These are phyloP conservation scores for Penicillium verrucosum DNA, from an alignment of 2,329 filamentous ascomycete species.

Conservation along the genomic window DNA sequence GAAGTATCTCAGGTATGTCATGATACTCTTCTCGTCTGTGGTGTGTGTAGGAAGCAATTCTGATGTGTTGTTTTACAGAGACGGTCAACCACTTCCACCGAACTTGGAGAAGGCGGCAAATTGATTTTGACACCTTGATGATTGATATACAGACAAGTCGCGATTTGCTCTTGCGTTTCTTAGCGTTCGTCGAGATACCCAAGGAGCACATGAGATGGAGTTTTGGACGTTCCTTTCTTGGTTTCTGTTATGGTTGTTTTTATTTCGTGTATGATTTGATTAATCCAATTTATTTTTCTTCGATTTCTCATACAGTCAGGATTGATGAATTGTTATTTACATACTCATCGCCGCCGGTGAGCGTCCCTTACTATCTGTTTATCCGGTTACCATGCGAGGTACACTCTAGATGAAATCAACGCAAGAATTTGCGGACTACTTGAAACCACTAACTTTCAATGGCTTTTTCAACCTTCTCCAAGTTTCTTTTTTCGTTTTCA, in stretches of 20 bases:
- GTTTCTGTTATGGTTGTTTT: not conserved
- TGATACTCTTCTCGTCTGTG: not conserved
- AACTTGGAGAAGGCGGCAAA: not conserved
- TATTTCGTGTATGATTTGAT: not conserved
- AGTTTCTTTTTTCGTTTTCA: not conserved
- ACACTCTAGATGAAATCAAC: no score
- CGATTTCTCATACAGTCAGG: not conserved
- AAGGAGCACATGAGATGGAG: not conserved
- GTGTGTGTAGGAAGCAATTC: not conserved
- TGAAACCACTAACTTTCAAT: no score
- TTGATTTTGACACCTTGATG: not conserved
- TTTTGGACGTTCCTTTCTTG: not conserved
- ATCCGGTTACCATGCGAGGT: not conserved
- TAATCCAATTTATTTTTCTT: slow-evolving; percentile 33
- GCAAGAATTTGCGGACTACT: not conserved
- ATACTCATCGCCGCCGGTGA: no score
- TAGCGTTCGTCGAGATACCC: not conserved
- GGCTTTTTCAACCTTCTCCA: not conserved
- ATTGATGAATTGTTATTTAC: not conserved
- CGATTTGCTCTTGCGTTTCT: not conserved
- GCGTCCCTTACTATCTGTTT: not conserved
- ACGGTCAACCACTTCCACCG: not conserved
- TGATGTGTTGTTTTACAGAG: not conserved
- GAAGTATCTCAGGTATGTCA: slow-evolving; percentile 36
- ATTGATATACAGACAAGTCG: not conserved